phyloP scores from a whole-genome alignment of 208 protist species.

The Leishmania martiniquensis region DNA sequence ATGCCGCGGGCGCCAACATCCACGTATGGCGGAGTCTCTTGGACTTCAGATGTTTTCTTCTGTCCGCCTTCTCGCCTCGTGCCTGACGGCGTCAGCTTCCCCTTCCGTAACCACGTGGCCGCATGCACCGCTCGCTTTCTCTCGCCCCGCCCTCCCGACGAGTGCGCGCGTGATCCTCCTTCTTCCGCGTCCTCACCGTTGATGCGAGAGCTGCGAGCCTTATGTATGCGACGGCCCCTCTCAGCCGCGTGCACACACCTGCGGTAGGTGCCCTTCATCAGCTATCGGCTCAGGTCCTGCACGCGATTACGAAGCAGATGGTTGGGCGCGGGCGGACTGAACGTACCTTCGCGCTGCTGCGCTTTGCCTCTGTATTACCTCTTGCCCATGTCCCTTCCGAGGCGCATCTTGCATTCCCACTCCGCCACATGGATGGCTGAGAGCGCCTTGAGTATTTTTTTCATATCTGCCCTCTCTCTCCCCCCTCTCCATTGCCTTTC shows the following conservation, averaged over 20 bases:
- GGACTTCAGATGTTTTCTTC: conserved; percentile 4
- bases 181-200: conserved; percentile 6
- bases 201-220: background rate
- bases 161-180: background rate
- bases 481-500: no score
- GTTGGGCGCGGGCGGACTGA: background rate
- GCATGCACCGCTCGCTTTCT: background rate
- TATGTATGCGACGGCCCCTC: background rate
- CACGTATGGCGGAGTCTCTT: background rate
- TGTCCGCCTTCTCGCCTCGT: background rate
- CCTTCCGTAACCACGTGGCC: background rate
- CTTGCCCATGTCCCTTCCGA: background rate
- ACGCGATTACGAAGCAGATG: background rate
- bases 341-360: background rate
- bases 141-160: conserved; percentile 4
- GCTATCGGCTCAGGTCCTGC: background rate
- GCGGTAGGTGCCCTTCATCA: background rate
- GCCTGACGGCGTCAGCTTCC: background rate
- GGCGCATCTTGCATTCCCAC: background rate
- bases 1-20: no score
- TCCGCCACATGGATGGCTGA: background rate
- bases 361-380: background rate
- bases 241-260: background rate
- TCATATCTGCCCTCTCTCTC: background rate
- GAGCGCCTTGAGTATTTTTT: background rate